Conservation (phyloP, 75 land plant genomes). For the Cunninghamia lanceolata region DNA sequence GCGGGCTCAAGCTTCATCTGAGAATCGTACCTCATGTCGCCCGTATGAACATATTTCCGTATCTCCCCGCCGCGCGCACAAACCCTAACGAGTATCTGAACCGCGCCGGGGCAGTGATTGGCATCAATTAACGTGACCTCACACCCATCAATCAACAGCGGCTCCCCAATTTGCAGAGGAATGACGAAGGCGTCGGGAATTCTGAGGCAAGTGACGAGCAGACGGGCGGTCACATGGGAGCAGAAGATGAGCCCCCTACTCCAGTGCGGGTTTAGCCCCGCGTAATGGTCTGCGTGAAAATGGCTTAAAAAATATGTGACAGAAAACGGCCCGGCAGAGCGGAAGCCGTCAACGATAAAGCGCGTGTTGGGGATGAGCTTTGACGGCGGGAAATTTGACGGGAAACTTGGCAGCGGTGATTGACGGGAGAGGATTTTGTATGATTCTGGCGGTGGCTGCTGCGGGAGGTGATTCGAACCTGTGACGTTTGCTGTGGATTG, state of each 20-base stretch:
- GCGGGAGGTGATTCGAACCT: neutral
- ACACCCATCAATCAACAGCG: constrained; percentile 57
- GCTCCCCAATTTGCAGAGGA: constrained; percentile 33
- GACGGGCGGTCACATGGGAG: constrained; percentile 67
- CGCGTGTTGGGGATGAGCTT: constrained; percentile 87
- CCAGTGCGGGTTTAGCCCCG: constrained; percentile 71
- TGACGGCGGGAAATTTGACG: constrained; percentile 55
- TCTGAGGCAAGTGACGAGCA: constrained; percentile 45
- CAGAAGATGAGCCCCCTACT: constrained; percentile 83
- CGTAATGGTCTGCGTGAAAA: constrained; percentile 93
- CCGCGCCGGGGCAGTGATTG: constrained; percentile 98
- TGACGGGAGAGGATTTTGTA: constrained; percentile 12
- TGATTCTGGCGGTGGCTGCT: constrained; percentile 14
- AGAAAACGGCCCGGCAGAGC: constrained; percentile 56
- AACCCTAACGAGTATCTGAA: constrained; percentile 58
- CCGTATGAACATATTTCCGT: constrained; percentile 83
- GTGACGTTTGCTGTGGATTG: neutral
- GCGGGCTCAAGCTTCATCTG: constrained; percentile 58
- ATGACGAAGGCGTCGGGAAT: constrained; percentile 40
- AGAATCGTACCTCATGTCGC: constrained; percentile 75
- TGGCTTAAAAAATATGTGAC: constrained; percentile 89
- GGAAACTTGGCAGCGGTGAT: constrained; percentile 43
- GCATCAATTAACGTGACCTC: constrained; percentile 76
- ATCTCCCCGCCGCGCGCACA: constrained; percentile 13
- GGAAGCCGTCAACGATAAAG: constrained; percentile 86